Evolutionary conservation across 345 rosid genomes (phyloP), one percentile per base, ranked within the genome.

Genomic region (Gossypium raimondii): DNA sequence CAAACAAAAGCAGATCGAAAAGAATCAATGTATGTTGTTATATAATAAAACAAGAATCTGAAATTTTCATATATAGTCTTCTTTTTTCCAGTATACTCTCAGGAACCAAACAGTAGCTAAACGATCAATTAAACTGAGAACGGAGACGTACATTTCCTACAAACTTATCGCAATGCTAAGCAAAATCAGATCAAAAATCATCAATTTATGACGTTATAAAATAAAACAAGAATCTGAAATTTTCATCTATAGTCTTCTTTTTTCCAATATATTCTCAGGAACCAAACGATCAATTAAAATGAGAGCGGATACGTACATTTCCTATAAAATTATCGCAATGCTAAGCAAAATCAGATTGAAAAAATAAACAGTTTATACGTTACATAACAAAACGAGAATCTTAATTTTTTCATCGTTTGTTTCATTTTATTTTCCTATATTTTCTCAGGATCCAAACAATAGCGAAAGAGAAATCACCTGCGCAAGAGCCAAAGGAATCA

Each of bases 1-100:
- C 17, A 69, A 69, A 17, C 60, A 51, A 69, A 69, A 69, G 6
- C 60, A 69, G 60, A 69, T 69, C 25, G 47, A 52, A 69, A 29
- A 17, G 2, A 16, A 69, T 17, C 60, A 69, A 27, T 16, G 9
- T 9, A 29, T 9, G 12, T 5, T 34, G 41, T 5, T 9, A 9
- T 0, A n/a, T 9, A 38, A 64, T 9, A 64, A 64, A 34, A 64
- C 24, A 7, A 34, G 41, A 34, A 34, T 34, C 41, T 34, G 41
- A 34, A 34, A 34, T 34, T 34, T 34, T 34, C 41, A 34, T 34
- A 34, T 1, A 34, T 34, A 4, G 13, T 57, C 13, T 57, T 57
- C 11, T 9, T 56, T 8, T 18, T 18, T 22, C 25, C 29, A 2
- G 25, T 18, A 22, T 57, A 57, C 11, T 57, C 27, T 20, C 14